Conservation (phyloP, 306 rosid genomes). For the Alnus rubra region DNA sequence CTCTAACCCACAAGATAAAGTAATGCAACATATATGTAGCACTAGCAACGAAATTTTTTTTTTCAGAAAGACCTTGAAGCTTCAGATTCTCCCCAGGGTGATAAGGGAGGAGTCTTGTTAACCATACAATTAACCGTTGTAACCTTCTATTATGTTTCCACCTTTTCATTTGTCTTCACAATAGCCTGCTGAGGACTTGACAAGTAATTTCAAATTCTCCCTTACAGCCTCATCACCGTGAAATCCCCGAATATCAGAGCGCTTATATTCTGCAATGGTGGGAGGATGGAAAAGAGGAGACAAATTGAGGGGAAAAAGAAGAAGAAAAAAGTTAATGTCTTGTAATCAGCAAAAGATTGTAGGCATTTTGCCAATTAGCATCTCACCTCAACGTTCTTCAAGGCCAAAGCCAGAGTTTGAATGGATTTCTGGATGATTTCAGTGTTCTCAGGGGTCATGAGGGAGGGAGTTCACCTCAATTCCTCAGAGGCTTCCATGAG, state of each 20-base stretch:
- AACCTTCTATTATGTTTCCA: background rate
- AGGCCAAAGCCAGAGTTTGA: constrained; percentile 59
- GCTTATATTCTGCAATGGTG: constrained; percentile 59
- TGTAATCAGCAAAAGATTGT: background rate
- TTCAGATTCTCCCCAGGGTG: background rate
- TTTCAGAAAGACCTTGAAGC: background rate
- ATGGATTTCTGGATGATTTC: constrained; percentile 70
- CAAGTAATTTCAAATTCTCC: constrained; percentile 64
- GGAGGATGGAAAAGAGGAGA: no score
- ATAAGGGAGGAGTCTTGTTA: background rate
- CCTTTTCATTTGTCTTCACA: constrained; percentile 39
- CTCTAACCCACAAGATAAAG: background rate
- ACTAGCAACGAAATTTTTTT: background rate
- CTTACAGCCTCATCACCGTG: constrained; percentile 76
- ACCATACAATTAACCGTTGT: constrained; percentile 12
- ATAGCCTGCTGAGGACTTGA: constrained; percentile 77
- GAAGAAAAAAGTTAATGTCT: background rate
- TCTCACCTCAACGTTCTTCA: constrained; percentile 77
- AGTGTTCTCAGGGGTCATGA: constrained; percentile 71
- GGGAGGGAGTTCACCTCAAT: constrained; percentile 51
- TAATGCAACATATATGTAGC: background rate
- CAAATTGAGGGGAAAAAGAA: background rate
- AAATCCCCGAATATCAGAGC: constrained; percentile 66
- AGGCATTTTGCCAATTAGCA: background rate
- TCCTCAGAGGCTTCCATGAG: constrained; percentile 75